Base-by-base conservation (phyloP, 805 yeast species). In the Ogataea thermomethanolica region DNA sequence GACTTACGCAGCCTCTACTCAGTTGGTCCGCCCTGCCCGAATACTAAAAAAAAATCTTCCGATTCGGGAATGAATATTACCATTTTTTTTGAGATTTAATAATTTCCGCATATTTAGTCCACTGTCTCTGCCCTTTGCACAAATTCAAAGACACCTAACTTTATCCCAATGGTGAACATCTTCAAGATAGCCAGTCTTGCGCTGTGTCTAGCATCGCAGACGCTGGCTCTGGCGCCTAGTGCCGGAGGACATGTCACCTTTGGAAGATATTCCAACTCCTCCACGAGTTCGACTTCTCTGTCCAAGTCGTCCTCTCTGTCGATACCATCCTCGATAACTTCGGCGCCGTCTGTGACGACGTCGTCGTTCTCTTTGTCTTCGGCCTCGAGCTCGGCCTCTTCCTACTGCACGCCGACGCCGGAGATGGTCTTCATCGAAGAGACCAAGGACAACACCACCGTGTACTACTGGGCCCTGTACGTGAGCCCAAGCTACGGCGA, bases 391-490 rank as follows among this genome's bases (percentile, higher is more conserved):
- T 8, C 35, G 13, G 9, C 20, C n/a, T 3, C 41, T 7, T 10
- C 32, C 12, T 11, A 11, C 11, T 39, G 38, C 21, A 15, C 26
- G 7, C 26, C 38, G 8, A 12, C 35, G 5, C 38, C 43, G 17
- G 25, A 29, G 25, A 33, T 39, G 43, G 26, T 8, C 11, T 33
- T 33, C 13, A 15, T 29, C 20, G 12, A 33, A 23, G 24, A 24
- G 7, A 2, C 14, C 2, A 12, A 15, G 3, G 35, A 24, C 12
- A 9, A 8, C 2, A 5, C 22, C 7, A 26, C 24, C 15, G 13
- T 10, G 9, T 42, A 42, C 24, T 37, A 26, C 33, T 42, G 46
- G 46, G 42, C 32, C 1, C 17, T 42, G 12, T 38, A 37, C 27
- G 29, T 42, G 13, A 42, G 42, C 12, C 27, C 41, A 11, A 33